Evolutionary conservation across 1,284 basidiomycete genomes (phyloP).

Genomic region (Caloboletus inedulis): DNA sequence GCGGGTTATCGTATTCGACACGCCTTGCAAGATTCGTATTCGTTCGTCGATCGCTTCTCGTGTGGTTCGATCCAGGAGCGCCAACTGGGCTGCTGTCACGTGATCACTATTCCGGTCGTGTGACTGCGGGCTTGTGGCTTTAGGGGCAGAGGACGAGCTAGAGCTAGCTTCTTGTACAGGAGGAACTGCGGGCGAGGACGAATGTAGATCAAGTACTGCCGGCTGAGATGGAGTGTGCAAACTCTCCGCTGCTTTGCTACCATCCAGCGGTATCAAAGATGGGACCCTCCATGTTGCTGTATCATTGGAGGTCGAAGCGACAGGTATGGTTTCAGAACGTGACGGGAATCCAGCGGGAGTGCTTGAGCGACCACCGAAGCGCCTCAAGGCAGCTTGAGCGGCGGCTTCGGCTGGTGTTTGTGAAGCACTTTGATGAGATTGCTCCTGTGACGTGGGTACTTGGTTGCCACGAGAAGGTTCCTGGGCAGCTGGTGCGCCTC

Average conservation of each 20-base stretch:
- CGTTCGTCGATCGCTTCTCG: slow-evolving; percentile 82
- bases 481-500: slow-evolving; percentile 2
- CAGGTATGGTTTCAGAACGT: slow-evolving; percentile 7
- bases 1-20: slow-evolving; percentile 64
- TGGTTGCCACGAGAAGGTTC: slow-evolving; percentile 11
- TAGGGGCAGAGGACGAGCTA: not conserved
- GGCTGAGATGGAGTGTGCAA: slow-evolving; percentile 6
- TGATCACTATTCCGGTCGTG: slow-evolving; percentile 32
- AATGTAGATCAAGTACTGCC: not conserved
- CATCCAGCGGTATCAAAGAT: slow-evolving; percentile 52
- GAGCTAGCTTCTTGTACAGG: not conserved
- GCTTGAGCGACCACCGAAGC: slow-evolving; percentile 24
- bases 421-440: slow-evolving; percentile 7
- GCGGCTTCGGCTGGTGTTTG: slow-evolving; percentile 43
- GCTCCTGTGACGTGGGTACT: slow-evolving; percentile 13
- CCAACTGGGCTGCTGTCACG: slow-evolving; percentile 58
- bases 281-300: slow-evolving; percentile 37
- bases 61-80: slow-evolving; percentile 58
- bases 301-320: slow-evolving; percentile 11
- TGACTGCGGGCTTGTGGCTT: not conserved
- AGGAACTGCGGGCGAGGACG: not conserved
- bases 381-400: slow-evolving; percentile 42
- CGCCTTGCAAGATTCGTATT: slow-evolving; percentile 68
- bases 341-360: not conserved
- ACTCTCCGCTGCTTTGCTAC: slow-evolving; percentile 16